phyloP scores from a whole-genome alignment of 148 eudicot genomes.

The Persicaria tinctoria region DNA sequence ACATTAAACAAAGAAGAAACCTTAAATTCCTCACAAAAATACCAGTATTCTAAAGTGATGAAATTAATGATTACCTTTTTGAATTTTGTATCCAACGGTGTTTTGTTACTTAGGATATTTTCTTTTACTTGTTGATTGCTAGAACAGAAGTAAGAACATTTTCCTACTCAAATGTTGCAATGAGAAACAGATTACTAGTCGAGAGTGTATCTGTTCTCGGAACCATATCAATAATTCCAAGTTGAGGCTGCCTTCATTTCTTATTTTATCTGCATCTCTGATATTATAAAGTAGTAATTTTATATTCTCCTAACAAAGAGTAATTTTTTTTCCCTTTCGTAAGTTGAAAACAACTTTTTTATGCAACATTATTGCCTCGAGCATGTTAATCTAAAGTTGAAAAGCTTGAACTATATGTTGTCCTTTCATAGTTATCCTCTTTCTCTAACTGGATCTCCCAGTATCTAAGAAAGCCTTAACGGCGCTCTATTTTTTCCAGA shows the following conservation, averaged over 20 bases:
- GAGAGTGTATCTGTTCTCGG: neutral
- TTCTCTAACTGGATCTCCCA: neutral
- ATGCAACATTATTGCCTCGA: neutral
- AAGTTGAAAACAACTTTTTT: no score
- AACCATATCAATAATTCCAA: neutral
- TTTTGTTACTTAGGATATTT: no score
- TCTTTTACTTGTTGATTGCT: neutral
- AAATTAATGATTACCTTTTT: neutral
- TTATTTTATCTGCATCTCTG: no score
- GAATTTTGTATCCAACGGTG: neutral
- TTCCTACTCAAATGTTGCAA: neutral
- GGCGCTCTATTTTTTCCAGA: conserved; percentile 35
- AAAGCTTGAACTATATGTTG: neutral
- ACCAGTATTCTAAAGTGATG: neutral
- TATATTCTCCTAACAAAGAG: no score
- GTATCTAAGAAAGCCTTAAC: conserved; percentile 9
- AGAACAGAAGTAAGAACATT: neutral
- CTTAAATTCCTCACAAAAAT: neutral
- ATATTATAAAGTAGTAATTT: no score
- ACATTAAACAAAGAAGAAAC: neutral
- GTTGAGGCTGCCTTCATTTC: neutral
- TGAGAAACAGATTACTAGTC: neutral
- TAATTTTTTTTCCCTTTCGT: no score
- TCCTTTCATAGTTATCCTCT: neutral
- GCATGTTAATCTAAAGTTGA: neutral